These are phyloP conservation scores for Ophiorrhiza pumila DNA, from an alignment of 257 asterid genomes.

Conservation along the genomic window DNA sequence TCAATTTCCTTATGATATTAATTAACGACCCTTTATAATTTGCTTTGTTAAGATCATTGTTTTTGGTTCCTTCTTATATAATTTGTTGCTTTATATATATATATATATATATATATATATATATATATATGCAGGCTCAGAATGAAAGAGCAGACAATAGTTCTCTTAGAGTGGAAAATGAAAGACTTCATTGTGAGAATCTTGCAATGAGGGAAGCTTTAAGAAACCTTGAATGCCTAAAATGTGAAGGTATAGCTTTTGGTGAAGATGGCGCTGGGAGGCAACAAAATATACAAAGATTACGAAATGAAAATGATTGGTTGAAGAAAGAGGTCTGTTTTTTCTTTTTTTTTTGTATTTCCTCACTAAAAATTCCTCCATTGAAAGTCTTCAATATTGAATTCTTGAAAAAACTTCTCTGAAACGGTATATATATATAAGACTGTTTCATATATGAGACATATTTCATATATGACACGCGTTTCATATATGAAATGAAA, in stretches of 20 bases:
- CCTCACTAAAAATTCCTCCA: too few species aligned
- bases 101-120: too few species aligned
- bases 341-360: not conserved
- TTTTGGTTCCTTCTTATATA: too few species aligned
- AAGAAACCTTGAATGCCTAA: conserved; percentile 34
- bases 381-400: too few species aligned
- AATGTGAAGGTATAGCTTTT: conserved; percentile 34
- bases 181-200: conserved; percentile 48
- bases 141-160: conserved; percentile 48
- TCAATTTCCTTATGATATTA: not conserved
- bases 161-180: conserved; percentile 49
- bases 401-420: too few species aligned
- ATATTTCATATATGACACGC: too few species aligned
- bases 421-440: too few species aligned
- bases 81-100: not conserved
- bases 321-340: conserved; percentile 48
- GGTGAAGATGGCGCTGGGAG: conserved; percentile 48
- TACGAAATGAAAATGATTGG: conserved; percentile 48
- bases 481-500: too few species aligned
- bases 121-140: conserved; percentile 37
- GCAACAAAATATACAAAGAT: conserved; percentile 26
- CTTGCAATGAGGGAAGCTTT: conserved; percentile 49
- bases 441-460: too few species aligned
- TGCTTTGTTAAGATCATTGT: not conserved
- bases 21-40: not conserved